phyloP scores from a whole-genome alignment of 805 yeast genomes.

The Yamadazyma insecticola region DNA sequence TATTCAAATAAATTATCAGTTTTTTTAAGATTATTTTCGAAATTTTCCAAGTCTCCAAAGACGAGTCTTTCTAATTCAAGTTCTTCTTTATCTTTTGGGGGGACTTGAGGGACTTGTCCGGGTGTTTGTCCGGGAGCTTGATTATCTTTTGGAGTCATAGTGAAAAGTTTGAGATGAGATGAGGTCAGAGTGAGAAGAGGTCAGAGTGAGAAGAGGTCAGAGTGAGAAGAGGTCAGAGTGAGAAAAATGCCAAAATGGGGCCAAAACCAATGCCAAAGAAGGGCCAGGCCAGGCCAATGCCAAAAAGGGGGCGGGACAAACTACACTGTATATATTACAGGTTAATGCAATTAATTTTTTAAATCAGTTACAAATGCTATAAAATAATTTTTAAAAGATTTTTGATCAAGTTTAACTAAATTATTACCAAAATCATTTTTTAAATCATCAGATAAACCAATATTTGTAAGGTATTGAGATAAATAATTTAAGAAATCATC shows the following conservation, averaged over 20 bases:
- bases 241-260: no score
- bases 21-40: conserved; percentile 58
- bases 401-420: conserved; percentile 51
- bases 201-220: background rate
- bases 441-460: conserved; percentile 54
- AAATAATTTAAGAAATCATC: conserved; percentile 44
- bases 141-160: no score
- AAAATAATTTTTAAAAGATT: conserved; percentile 70
- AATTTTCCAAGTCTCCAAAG: conserved; percentile 82
- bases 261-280: no score
- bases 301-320: no score
- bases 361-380: conserved; percentile 30
- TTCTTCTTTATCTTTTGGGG: conserved; percentile 86
- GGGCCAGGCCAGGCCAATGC: no score
- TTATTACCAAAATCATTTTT: conserved; percentile 58
- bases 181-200: background rate
- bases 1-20: conserved; percentile 53
- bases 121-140: no score
- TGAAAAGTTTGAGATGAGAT: conserved; percentile 4
- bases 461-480: conserved; percentile 50
- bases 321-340: no score
- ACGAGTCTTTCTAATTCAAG: conserved; percentile 72
- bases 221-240: background rate
- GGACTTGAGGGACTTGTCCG: conserved; percentile 27
- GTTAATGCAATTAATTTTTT: no score